These are phyloP conservation scores for Fusarium albidum DNA, from an alignment of 2,329 filamentous ascomycete genomes.

Conservation along the genomic window DNA sequence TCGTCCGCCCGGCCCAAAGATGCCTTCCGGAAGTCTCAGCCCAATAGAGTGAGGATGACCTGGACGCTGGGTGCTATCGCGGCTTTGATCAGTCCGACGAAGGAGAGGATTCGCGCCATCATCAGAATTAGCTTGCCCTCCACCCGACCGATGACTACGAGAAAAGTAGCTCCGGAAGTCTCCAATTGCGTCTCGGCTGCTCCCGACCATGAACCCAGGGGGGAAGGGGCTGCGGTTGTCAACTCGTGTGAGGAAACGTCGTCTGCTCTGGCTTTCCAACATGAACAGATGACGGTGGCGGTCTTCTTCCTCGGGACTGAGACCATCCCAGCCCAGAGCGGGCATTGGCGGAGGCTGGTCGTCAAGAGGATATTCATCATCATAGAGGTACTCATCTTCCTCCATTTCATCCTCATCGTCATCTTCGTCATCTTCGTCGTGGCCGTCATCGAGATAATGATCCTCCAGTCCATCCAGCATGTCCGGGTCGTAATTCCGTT, in stretches of 20 bases:
- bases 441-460: slow-evolving; percentile 61
- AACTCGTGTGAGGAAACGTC: slow-evolving; percentile 45
- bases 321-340: slow-evolving; percentile 65
- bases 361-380: slow-evolving; percentile 61
- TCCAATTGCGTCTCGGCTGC: slow-evolving; percentile 61
- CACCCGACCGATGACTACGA: slow-evolving; percentile 61
- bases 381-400: slow-evolving; percentile 71
- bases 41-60: slow-evolving; percentile 63
- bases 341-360: slow-evolving; percentile 57
- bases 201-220: slow-evolving; percentile 59
- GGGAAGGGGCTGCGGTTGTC: slow-evolving; percentile 68
- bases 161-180: slow-evolving; percentile 61
- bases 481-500: slow-evolving; percentile 63
- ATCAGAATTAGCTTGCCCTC: slow-evolving; percentile 67
- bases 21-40: slow-evolving; percentile 54
- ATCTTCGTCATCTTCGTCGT: slow-evolving; percentile 67
- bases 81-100: slow-evolving; percentile 63
- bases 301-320: slow-evolving; percentile 60
- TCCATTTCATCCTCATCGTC: slow-evolving; percentile 77
- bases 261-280: slow-evolving; percentile 60
- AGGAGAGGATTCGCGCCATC: slow-evolving; percentile 90
- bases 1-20: slow-evolving; percentile 51
- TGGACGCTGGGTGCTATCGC: slow-evolving; percentile 58
- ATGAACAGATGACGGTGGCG: slow-evolving; percentile 55
- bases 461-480: slow-evolving; percentile 61